Evolutionary conservation across 306 rosid species (phyloP).

Genomic region (Cotoneaster glaucophyllus): DNA sequence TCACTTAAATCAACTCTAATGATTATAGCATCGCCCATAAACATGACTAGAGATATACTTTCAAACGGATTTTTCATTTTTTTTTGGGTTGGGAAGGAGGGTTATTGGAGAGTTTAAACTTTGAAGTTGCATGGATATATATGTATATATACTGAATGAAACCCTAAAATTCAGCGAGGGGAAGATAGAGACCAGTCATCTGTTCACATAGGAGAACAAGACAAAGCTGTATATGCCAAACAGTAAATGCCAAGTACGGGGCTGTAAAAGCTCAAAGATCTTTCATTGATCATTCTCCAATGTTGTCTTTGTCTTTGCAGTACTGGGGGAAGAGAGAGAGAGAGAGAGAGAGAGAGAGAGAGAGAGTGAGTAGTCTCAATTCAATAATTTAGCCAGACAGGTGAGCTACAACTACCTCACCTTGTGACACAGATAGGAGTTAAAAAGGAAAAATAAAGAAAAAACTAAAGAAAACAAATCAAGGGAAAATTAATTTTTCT

Average conservation of each 20-base stretch:
- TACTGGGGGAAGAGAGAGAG: background rate
- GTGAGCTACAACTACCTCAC: background rate
- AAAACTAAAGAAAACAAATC: background rate
- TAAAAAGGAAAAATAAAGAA: background rate
- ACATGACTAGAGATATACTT: too few relatives aligned
- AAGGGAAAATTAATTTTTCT: background rate
- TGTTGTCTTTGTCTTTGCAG: background rate
- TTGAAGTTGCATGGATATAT: background rate
- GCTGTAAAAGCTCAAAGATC: background rate
- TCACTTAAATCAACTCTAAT: too few relatives aligned
- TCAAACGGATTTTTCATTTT: too few relatives aligned
- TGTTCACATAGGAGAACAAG: background rate
- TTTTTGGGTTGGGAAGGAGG: too few relatives aligned
- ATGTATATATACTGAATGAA: background rate
- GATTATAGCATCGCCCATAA: too few relatives aligned
- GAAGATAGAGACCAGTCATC: background rate
- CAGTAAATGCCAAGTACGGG: background rate
- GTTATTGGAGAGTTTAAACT: background rate
- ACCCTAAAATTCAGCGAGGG: background rate
- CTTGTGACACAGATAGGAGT: constrained; percentile 4
- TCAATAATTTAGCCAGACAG: constrained; percentile 1
- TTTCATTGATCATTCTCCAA: background rate
- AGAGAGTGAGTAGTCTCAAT: background rate
- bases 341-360: background rate
- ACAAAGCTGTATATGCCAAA: background rate